Base-by-base conservation (phyloP, 805 yeast species). In the Candida sithepensis region DNA sequence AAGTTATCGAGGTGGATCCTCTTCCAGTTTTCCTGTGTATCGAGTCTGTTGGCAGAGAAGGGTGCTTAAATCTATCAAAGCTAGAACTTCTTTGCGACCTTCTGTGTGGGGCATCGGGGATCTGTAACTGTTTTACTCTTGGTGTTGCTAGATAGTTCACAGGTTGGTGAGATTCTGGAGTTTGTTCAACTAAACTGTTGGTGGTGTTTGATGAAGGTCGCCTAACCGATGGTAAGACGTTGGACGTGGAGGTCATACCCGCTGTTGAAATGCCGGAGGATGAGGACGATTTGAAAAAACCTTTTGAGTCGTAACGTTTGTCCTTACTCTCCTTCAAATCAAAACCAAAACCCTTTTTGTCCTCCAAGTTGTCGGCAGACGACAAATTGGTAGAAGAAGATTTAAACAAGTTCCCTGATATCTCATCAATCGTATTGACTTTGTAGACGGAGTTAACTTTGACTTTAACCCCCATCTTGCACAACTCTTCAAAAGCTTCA, bases 401-500 rank as follows among this genome's bases (percentile, higher is more conserved):
- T 32, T 52, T 53, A 44, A 55, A 55, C 14, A 55, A 39, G 18
- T 44, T 49, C 12, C 56, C 57, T 13, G 59, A 55, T 8, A 53
- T 50, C 36, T 51, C 58, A 39, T 50, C 55, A 23, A 53, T 48
- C 21, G 58, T 49, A 30, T 54, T 52, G 7, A 51, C 52, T 48
- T 73, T 75, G 62, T 72, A 83, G 24, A 82, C 70, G 0, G 81
- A 64, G 52, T 77, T 77, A 5, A 84, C 80, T 48, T 81, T 79
- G 18, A 89, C 74, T 48, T 78, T 78, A 18, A 85, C 88, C 12
- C 96, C 94, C 67, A 85, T 69, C 42, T 74, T 73, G 57, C 89
- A 81, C 42, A 94, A 69, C 39, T 84, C 83, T 54, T 84, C 88
- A 53, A 88, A 82, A 0, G 97, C 89, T 60, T 89, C 97, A 78